These are phyloP conservation scores for Alternaria postmessia DNA, from an alignment of 2,329 filamentous ascomycete species.

Conservation along the genomic window DNA sequence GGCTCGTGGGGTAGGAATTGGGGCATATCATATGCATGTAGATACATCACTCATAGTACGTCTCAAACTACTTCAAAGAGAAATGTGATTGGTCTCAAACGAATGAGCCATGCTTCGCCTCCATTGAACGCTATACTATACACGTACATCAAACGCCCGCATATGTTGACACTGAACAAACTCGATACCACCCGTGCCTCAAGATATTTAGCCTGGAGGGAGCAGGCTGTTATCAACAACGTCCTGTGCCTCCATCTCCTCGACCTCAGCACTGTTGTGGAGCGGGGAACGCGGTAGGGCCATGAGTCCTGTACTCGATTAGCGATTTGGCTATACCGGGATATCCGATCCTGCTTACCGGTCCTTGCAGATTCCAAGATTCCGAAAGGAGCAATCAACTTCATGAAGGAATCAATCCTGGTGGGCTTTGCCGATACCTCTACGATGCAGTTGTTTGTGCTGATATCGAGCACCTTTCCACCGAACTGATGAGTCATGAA, in stretches of 20 bases:
- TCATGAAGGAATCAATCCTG: constrained; percentile 97
- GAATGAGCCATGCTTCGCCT: not conserved
- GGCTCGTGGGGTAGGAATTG: not conserved
- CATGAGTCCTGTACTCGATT: constrained; percentile 74
- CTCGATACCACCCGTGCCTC: not conserved
- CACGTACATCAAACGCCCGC: constrained; percentile 9
- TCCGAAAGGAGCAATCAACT: constrained; percentile 91
- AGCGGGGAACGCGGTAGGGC: constrained; percentile 93
- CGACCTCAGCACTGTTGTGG: constrained; percentile 74
- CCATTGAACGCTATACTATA: constrained; percentile 16
- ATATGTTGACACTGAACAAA: constrained; percentile 8
- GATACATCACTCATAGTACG: not conserved
- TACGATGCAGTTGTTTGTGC: constrained; percentile 97
- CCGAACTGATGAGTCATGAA: constrained; percentile 97
- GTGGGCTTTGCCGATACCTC: constrained; percentile 93
- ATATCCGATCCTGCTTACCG: constrained; percentile 56
- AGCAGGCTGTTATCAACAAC: constrained; percentile 94
- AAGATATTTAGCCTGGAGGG: constrained; percentile 75
- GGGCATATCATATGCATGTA: not conserved
- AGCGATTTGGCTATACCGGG: constrained; percentile 8
- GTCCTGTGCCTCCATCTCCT: constrained; percentile 89
- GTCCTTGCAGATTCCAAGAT: constrained; percentile 96
- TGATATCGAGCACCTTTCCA: constrained; percentile 96
- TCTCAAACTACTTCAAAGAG: not conserved
- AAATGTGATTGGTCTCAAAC: not conserved